These are phyloP conservation scores for Penicillium sp. DNA, from an alignment of 2,329 filamentous ascomycete species.

Conservation along the genomic window DNA sequence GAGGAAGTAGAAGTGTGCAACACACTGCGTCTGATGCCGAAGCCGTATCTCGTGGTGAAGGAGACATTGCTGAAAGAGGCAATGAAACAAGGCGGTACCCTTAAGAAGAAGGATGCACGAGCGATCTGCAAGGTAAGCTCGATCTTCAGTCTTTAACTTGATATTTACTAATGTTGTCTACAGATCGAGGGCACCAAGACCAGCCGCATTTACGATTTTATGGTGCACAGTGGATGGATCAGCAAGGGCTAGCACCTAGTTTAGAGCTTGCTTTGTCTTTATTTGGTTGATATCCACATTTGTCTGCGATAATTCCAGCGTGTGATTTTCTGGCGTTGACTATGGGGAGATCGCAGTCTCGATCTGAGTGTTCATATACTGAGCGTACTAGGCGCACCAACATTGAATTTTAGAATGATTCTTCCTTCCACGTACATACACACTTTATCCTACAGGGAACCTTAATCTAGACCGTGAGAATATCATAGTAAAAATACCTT, in stretches of 20 bases:
- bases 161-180: not conserved
- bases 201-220: constrained; percentile 85
- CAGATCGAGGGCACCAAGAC: constrained; percentile 79
- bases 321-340: constrained; percentile 15
- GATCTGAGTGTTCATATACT: constrained; percentile 11
- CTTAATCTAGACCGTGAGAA: not conserved
- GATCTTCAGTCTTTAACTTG: not conserved
- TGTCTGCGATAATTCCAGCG: constrained; percentile 13
- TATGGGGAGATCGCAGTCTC: constrained; percentile 9
- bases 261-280: constrained; percentile 1
- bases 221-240: constrained; percentile 88
- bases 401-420: not conserved
- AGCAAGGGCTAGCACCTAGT: constrained; percentile 60
- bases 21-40: constrained; percentile 77
- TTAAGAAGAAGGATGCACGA: constrained; percentile 92
- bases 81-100: constrained; percentile 74
- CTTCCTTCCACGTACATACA: not conserved
- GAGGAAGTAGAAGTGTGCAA: constrained; percentile 86
- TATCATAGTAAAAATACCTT: not conserved
- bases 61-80: constrained; percentile 87
- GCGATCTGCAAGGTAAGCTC: constrained; percentile 63
- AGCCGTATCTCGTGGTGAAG: constrained; percentile 92
- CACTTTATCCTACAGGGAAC: not conserved
- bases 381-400: constrained; percentile 1
- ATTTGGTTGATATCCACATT: constrained; percentile 16